phyloP scores from a whole-genome alignment of 495 filamentous ascomycete genomes.

The Podospora bellae-mahoneyi region DNA sequence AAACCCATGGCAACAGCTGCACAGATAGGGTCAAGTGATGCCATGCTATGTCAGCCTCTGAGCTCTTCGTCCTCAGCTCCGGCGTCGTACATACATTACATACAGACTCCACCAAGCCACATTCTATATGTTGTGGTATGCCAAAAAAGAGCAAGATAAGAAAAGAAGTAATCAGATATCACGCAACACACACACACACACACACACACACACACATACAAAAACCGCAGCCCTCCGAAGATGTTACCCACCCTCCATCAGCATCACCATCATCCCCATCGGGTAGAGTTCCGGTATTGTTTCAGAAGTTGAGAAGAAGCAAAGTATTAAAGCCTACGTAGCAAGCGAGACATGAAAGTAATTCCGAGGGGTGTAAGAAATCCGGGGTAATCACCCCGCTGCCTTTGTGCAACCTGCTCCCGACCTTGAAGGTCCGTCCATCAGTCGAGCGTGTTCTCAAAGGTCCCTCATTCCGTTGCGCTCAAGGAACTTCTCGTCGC shows the following conservation, averaged over 20 bases:
- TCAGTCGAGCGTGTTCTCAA: too few species aligned
- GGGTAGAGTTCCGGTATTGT: background rate
- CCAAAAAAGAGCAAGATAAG: background rate
- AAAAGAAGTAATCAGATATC: background rate
- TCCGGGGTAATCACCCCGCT: background rate
- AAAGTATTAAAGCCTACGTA: background rate
- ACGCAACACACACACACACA: background rate
- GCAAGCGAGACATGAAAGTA: background rate
- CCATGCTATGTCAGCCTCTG: background rate
- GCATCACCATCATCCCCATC: background rate
- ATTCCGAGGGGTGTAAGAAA: background rate
- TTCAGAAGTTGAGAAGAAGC: background rate
- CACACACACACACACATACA: background rate
- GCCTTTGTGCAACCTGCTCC: background rate
- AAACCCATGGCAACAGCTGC: background rate
- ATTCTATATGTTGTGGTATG: background rate
- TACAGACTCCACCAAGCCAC: background rate
- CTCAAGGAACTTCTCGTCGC: too few species aligned
- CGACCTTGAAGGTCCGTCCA: too few species aligned
- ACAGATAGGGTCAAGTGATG: background rate
- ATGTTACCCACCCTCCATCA: background rate
- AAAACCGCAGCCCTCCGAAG: background rate
- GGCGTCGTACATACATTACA: background rate
- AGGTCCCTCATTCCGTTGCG: too few species aligned
- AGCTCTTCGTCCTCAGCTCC: background rate